These are phyloP conservation scores for Scheffersomyces insectosa DNA, from an alignment of 1,139 yeast species.

Conservation along the genomic window DNA sequence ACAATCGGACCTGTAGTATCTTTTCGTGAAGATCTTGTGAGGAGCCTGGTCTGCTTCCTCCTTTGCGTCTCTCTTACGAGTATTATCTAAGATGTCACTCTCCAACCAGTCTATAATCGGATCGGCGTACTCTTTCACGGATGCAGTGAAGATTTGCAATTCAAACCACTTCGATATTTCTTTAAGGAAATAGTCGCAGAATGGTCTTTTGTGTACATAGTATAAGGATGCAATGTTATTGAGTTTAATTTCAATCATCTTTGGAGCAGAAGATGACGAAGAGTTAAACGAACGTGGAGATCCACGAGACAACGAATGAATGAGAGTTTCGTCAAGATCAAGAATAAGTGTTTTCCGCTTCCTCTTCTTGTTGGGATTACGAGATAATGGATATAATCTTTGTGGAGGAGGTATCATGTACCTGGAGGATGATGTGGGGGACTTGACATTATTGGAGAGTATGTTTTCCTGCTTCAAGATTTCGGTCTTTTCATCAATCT, in stretches of 20 bases:
- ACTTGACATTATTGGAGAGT: constrained; percentile 50
- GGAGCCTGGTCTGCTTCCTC: constrained; percentile 5
- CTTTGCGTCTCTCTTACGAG: background rate
- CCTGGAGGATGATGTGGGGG: constrained; percentile 55
- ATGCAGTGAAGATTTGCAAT: constrained; percentile 88
- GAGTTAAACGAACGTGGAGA: constrained; percentile 42
- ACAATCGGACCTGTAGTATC: constrained; percentile 83
- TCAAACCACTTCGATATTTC: constrained; percentile 87
- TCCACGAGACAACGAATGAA: constrained; percentile 81
- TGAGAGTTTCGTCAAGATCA: constrained; percentile 91
- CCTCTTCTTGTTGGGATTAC: constrained; percentile 40
- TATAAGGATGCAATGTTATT: constrained; percentile 72
- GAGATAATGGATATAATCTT: constrained; percentile 42
- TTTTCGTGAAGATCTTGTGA: constrained; percentile 44
- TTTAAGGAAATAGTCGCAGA: constrained; percentile 77
- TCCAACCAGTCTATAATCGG: constrained; percentile 91
- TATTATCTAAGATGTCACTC: constrained; percentile 30
- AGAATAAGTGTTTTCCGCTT: constrained; percentile 70
- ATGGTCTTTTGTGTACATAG: constrained; percentile 90
- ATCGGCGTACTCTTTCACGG: constrained; percentile 93
- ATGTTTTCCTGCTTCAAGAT: constrained; percentile 40
- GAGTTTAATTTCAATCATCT: constrained; percentile 83
- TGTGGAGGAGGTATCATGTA: constrained; percentile 52
- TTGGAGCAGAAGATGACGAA: constrained; percentile 49
- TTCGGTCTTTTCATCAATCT: constrained; percentile 43